Evolutionary conservation across 371 early-diverging fungal species (phyloP).

Genomic region (Rhizopus microsporus): DNA sequence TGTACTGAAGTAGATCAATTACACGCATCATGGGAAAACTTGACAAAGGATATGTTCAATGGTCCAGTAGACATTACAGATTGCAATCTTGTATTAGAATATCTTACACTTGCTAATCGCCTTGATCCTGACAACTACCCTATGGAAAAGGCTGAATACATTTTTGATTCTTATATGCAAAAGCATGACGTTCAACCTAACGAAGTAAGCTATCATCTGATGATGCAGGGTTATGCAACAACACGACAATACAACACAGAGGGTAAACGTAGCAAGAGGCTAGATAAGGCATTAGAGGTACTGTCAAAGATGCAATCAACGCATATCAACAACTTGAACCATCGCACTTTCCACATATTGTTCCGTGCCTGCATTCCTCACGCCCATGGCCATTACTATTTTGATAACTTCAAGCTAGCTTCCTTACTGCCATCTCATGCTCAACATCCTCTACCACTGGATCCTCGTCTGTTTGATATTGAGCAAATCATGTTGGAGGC

Average conservation of each 20-base stretch:
- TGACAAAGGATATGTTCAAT: slow-evolving; percentile 20
- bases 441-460: slow-evolving; percentile 14
- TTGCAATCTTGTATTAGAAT: slow-evolving; percentile 39
- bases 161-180: slow-evolving; percentile 40
- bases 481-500: slow-evolving; percentile 48
- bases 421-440: slow-evolving; percentile 16
- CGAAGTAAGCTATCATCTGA: slow-evolving; percentile 24
- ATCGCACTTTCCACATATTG: slow-evolving; percentile 34
- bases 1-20: slow-evolving; percentile 15
- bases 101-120: slow-evolving; percentile 34
- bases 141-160: slow-evolving; percentile 31
- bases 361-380: slow-evolving; percentile 49
- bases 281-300: slow-evolving; percentile 38
- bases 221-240: slow-evolving; percentile 38
- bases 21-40: slow-evolving; percentile 27
- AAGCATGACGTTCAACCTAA: slow-evolving; percentile 33
- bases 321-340: slow-evolving; percentile 24
- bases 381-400: slow-evolving; percentile 27
- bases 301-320: slow-evolving; percentile 32
- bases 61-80: slow-evolving; percentile 24
- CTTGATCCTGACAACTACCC: slow-evolving; percentile 37
- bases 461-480: slow-evolving; percentile 45
- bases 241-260: slow-evolving; percentile 29
- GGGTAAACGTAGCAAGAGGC: slow-evolving; percentile 21
- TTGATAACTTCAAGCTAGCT: slow-evolving; percentile 34